Conservation (phyloP, 164 flowering plant genomes). For the Houttuynia cordata region DNA sequence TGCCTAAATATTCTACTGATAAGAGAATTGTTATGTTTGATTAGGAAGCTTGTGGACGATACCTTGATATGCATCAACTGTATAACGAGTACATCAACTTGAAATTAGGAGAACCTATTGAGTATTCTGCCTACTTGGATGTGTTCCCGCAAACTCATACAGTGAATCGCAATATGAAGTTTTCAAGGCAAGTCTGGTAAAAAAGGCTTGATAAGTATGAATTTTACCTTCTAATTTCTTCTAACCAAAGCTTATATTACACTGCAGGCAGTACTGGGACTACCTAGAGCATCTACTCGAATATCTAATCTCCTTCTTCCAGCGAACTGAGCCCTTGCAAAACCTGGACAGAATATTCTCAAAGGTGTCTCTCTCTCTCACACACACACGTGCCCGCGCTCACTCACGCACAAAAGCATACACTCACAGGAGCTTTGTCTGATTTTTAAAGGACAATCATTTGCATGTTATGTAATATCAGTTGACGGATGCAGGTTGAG, state of each 20-base stretch:
- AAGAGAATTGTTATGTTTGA: conserved; percentile 2
- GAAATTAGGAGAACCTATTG: conserved; percentile 73
- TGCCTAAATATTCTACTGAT: background rate
- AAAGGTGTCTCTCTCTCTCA: conserved; percentile 39
- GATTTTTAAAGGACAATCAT: background rate
- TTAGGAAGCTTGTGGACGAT: conserved; percentile 85
- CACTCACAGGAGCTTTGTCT: too few species aligned
- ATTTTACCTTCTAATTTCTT: background rate
- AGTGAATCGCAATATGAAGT: conserved; percentile 56
- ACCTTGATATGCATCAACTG: conserved; percentile 86
- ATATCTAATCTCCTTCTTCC: conserved; percentile 66
- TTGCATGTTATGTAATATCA: background rate
- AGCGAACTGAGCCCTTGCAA: conserved; percentile 91
- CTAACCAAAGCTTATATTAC: background rate
- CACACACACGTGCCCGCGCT: background rate
- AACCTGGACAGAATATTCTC: conserved; percentile 81
- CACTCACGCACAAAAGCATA: too few species aligned
- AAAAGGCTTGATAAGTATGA: background rate
- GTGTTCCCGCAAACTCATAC: conserved; percentile 53
- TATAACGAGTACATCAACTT: conserved; percentile 77
- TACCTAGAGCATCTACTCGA: conserved; percentile 69
- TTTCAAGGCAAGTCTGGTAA: conserved; percentile 39
- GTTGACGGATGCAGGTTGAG: conserved; percentile 35
- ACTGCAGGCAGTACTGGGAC: conserved; percentile 68
- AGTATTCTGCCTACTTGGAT: conserved; percentile 76